Evolutionary conservation across 805 yeast genomes (phyloP).

Genomic region (Saccharomycopsis fodiens): DNA sequence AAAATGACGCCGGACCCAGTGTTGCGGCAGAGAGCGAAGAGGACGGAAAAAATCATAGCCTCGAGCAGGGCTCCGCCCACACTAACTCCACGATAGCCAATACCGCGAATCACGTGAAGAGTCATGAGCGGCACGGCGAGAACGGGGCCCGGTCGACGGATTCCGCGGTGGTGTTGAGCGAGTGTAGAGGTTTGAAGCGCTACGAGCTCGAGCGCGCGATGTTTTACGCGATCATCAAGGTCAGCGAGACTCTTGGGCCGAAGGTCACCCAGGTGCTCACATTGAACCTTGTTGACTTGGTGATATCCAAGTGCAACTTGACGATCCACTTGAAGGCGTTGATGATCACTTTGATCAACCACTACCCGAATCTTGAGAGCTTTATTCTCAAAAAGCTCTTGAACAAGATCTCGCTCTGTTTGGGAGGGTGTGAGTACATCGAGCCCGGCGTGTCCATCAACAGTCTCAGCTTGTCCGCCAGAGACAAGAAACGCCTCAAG

Average conservation of each 20-base stretch:
- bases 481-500: slow-evolving; percentile 11
- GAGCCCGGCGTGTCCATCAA: slow-evolving; percentile 20
- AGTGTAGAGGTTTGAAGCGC: slow-evolving; percentile 15
- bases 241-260: slow-evolving; percentile 15
- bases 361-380: slow-evolving; percentile 18
- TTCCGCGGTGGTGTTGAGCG: neutral
- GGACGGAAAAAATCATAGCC: neutral
- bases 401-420: slow-evolving; percentile 7
- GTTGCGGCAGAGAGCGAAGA: neutral
- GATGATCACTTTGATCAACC: slow-evolving; percentile 10
- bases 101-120: slow-evolving; percentile 1
- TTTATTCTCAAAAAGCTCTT: slow-evolving; percentile 15
- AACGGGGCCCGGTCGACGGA: neutral
- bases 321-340: slow-evolving; percentile 13
- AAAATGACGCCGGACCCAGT: neutral
- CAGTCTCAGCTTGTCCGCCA: slow-evolving; percentile 12
- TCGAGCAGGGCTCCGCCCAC: slow-evolving; percentile 6
- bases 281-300: slow-evolving; percentile 13
- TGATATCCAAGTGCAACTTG: slow-evolving; percentile 14
- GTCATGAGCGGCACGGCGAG: neutral
- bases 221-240: slow-evolving; percentile 15
- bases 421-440: slow-evolving; percentile 18
- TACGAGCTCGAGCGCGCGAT: slow-evolving; percentile 19
- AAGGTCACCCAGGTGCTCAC: slow-evolving; percentile 19
- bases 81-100: neutral